Evolutionary conservation across 768 basidiomycete species (phyloP).

Genomic region (Kondoa subrosea): DNA sequence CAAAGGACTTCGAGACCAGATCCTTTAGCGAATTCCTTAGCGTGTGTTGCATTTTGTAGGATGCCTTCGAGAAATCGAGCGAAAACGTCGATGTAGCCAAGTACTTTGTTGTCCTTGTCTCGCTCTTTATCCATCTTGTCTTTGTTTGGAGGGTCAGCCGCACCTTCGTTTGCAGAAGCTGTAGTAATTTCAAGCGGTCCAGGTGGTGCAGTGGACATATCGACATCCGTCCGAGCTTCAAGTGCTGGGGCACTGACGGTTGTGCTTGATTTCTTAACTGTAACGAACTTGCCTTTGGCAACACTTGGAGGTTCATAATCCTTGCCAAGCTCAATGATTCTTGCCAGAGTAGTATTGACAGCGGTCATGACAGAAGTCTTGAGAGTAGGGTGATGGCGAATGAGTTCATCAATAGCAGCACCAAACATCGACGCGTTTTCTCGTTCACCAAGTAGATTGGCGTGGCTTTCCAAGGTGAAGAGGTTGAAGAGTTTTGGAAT

Average conservation of each 20-base stretch:
- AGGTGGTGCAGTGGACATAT: not conserved
- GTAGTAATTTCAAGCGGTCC: too few relatives aligned
- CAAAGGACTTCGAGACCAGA: slow-evolving; percentile 60
- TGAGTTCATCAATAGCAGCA: slow-evolving; percentile 79
- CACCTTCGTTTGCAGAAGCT: not conserved
- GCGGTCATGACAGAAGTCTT: slow-evolving; percentile 64
- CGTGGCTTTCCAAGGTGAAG: slow-evolving; percentile 66
- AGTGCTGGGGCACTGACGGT: too few relatives aligned
- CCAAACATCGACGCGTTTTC: slow-evolving; percentile 83
- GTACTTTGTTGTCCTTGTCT: slow-evolving; percentile 22
- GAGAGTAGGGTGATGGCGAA: slow-evolving; percentile 81
- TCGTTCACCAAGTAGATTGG: slow-evolving; percentile 72
- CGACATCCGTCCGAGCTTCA: not conserved
- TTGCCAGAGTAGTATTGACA: slow-evolving; percentile 50
- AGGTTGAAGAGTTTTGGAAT: slow-evolving; percentile 70
- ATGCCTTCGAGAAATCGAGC: slow-evolving; percentile 83
- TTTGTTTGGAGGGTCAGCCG: slow-evolving; percentile 7
- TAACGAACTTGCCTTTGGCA: not conserved
- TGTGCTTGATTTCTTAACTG: not conserved
- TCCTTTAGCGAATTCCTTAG: slow-evolving; percentile 69
- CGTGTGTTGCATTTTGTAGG: slow-evolving; percentile 77
- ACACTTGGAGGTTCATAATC: slow-evolving; percentile 14
- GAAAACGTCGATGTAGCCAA: slow-evolving; percentile 33
- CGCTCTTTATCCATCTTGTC: slow-evolving; percentile 17
- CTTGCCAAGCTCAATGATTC: slow-evolving; percentile 58